Evolutionary conservation across 768 basidiomycete genomes (phyloP).

Genomic region (Hygrophoropsis aurantiaca): DNA sequence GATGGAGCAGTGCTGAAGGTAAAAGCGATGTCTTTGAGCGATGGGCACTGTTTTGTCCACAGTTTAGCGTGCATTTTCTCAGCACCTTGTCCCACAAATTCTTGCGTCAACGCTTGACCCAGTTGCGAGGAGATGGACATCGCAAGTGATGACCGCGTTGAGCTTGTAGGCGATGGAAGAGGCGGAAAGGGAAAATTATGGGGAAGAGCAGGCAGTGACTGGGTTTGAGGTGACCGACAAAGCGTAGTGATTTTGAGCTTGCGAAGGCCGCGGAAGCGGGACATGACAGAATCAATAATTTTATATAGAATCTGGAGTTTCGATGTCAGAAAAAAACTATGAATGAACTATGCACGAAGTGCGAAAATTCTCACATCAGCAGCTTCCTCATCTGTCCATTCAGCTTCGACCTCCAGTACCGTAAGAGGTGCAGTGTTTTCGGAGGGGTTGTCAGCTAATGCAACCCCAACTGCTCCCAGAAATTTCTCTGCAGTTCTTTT

Average conservation of each 20-base stretch:
- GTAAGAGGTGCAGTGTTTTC: slow-evolving; percentile 12
- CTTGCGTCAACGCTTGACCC: slow-evolving; percentile 11
- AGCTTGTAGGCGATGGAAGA: neutral
- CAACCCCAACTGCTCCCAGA: slow-evolving; percentile 22
- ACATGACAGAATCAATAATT: slow-evolving; percentile 30
- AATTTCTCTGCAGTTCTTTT: slow-evolving; percentile 32
- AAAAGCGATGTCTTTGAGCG: slow-evolving; percentile 27
- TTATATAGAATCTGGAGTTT: slow-evolving; percentile 22
- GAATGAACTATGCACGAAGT: neutral
- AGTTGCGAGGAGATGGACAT: neutral
- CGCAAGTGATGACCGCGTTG: neutral
- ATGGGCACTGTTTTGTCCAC: slow-evolving; percentile 28
- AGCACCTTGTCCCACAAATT: slow-evolving; percentile 25
- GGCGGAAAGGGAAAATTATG: slow-evolving; percentile 3
- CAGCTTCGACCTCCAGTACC: slow-evolving; percentile 26
- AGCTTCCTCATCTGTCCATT: slow-evolving; percentile 25
- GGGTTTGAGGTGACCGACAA: slow-evolving; percentile 25
- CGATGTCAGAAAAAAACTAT: neutral
- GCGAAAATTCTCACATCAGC: slow-evolving; percentile 20
- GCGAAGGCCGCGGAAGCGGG: slow-evolving; percentile 28
- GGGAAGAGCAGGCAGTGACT: neutral
- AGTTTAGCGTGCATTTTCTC: slow-evolving; percentile 26
- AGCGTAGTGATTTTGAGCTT: slow-evolving; percentile 30
- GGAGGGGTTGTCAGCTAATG: slow-evolving; percentile 11
- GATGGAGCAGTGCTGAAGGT: slow-evolving; percentile 25